Evolutionary conservation across 2,329 filamentous ascomycete genomes (phyloP).

Genomic region (Furcasterigmium furcatum): DNA sequence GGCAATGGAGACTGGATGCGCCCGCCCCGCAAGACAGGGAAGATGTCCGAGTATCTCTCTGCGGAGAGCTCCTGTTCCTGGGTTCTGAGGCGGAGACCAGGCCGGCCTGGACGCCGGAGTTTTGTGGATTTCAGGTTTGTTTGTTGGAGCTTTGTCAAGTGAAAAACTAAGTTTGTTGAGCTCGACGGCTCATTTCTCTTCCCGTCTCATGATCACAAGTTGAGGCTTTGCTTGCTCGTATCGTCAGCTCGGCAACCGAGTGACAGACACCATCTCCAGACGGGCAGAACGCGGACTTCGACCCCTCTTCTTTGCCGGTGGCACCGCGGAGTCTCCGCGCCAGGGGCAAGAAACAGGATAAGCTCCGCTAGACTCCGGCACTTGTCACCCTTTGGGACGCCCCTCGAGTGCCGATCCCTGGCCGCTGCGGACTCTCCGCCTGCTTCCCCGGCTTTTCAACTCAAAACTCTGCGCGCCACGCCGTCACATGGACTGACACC

Average conservation of each 20-base stretch:
- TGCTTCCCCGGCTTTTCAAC: neutral
- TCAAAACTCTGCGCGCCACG: neutral
- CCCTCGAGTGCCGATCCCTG: neutral
- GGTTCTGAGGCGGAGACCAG: neutral
- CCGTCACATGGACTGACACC: neutral
- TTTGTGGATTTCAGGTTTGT: neutral
- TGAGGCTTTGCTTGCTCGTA: too few relatives aligned
- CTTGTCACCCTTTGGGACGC: neutral
- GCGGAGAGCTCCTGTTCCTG: neutral
- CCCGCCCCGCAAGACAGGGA: neutral
- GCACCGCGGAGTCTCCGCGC: neutral
- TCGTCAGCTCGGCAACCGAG: too few relatives aligned
- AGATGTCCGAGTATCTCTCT: neutral
- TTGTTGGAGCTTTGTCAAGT: too few relatives aligned
- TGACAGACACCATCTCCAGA: too few relatives aligned
- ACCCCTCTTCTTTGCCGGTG: too few relatives aligned
- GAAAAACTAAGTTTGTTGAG: too few relatives aligned
- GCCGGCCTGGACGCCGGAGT: neutral
- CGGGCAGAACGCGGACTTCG: too few relatives aligned
- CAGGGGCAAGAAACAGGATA: too few relatives aligned
- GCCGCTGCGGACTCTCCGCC: neutral
- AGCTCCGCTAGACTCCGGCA: slow-evolving; percentile 13
- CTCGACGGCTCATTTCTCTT: too few relatives aligned
- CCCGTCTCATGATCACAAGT: too few relatives aligned
- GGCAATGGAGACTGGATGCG: neutral